Base-by-base conservation (phyloP, 148 eudicot genomes). In the Pouteria glomerata region DNA sequence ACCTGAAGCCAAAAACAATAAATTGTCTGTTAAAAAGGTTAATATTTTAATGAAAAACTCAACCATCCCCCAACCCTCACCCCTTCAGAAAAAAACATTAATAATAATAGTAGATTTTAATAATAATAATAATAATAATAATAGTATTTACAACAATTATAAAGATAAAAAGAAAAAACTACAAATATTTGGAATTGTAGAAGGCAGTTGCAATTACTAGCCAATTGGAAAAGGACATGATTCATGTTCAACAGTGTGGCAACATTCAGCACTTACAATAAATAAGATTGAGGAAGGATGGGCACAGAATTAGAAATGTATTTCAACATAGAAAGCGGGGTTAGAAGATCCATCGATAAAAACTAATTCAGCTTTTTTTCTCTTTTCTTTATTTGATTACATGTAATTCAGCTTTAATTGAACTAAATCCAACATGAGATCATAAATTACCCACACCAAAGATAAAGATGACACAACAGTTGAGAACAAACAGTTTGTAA, bases 1-100 rank as follows among this genome's bases (percentile, higher is more conserved):
- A 57, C 55, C 79, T 69, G 68, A 63, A 14, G 11, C 31, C 57
- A 57, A 39, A 73, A 10, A 37, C 5, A 47, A 69, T 48, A 50
- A 55, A 57, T 2, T 1, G 12, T 51, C 11, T 18, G n/a, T n/a
- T n/a, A n/a, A n/a, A n/a, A n/a, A n/a, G n/a, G n/a, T n/a, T n/a
- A n/a, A n/a, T n/a, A n/a, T n/a, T n/a, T n/a, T 29, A 52, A 26
- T 24, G 44, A 39, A 39, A 5, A 39, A 39, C 10, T 39, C 10
- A 39, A 39, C 44, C 10, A 39, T 39, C 7, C 44, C 44, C 44
- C 44, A 39, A 39, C 44, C 0, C 44, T 10, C 44, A 39, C 44
- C 44, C 44, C 44, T 10, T 10, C 44, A 39, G 7, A 39, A 5
- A 39, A 39, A 0, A 39, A 39, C 5, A 39, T 5, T 5, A 39